Conservation (phyloP, 331 rosid genomes). For the Malus hybrid region DNA sequence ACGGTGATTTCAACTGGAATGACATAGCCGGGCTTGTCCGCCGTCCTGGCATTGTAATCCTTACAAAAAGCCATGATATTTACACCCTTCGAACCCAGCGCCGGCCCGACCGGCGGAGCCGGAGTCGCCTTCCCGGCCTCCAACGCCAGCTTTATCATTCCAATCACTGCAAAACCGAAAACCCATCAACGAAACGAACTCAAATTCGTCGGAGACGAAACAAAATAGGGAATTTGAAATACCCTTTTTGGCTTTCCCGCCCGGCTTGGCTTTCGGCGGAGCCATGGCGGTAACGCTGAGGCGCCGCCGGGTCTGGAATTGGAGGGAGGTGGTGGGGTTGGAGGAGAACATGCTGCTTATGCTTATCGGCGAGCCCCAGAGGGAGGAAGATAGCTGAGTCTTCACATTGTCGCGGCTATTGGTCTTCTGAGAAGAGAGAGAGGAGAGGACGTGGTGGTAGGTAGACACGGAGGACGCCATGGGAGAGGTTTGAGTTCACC, state of each 20-base stretch:
- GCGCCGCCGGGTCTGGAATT: constrained; percentile 28
- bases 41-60: constrained; percentile 93
- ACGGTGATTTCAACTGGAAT: constrained; percentile 98
- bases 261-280: constrained; percentile 91
- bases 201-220: background rate
- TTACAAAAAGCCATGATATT: constrained; percentile 97
- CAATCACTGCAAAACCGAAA: constrained; percentile 49
- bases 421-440: constrained; percentile 5
- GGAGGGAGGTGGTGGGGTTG: constrained; percentile 19
- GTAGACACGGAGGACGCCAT: constrained; percentile 1
- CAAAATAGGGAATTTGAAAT: background rate
- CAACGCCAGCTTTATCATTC: constrained; percentile 83
- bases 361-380: constrained; percentile 34
- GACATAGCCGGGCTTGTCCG: constrained; percentile 90
- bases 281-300: constrained; percentile 78
- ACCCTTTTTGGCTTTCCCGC: constrained; percentile 91
- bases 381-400: constrained; percentile 30
- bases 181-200: background rate
- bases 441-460: background rate
- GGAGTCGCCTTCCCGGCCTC: constrained; percentile 99
- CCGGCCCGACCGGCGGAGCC: constrained; percentile 99
- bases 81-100: constrained; percentile 95
- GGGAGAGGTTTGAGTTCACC: background rate
- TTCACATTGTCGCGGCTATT: background rate
- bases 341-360: constrained; percentile 29